These are phyloP conservation scores for Quercus ilex DNA, from an alignment of 306 rosid genomes.

Conservation along the genomic window DNA sequence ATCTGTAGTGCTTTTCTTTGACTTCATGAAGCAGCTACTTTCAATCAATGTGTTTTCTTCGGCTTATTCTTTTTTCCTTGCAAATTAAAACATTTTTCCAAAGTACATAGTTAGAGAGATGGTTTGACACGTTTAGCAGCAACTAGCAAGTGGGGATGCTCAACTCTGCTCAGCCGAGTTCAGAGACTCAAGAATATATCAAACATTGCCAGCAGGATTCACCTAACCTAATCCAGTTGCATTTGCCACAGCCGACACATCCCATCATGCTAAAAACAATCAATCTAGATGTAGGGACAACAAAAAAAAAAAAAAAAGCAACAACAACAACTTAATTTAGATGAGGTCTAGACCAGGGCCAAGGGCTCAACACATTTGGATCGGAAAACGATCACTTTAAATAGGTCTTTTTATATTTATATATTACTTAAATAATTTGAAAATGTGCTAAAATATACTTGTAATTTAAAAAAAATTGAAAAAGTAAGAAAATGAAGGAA, in stretches of 20 bases:
- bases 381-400: too few relatives aligned
- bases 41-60: not conserved
- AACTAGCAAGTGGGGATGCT: not conserved
- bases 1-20: not conserved
- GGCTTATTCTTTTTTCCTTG: not conserved
- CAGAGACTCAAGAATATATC: not conserved
- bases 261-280: not conserved
- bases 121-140: not conserved
- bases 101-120: not conserved
- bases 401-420: too few relatives aligned
- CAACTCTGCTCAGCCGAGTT: not conserved
- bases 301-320: too few relatives aligned
- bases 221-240: not conserved
- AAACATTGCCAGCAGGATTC: not conserved
- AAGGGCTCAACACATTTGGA: too few relatives aligned
- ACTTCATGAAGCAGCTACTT: not conserved
- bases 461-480: accelerated
- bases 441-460: too few relatives aligned
- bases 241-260: not conserved
- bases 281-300: too few relatives aligned
- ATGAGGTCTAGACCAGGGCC: too few relatives aligned
- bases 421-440: too few relatives aligned
- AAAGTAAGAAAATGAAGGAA: accelerated
- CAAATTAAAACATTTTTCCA: too few relatives aligned
- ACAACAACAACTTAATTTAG: too few relatives aligned